A percentile compares a stretch with the other conserved stretches of the same genome.
These are phyloP conservation scores for Bolboschoenus planiculmis DNA, from an alignment of 176 grass and related monocot species.

Conservation along the genomic window DNA sequence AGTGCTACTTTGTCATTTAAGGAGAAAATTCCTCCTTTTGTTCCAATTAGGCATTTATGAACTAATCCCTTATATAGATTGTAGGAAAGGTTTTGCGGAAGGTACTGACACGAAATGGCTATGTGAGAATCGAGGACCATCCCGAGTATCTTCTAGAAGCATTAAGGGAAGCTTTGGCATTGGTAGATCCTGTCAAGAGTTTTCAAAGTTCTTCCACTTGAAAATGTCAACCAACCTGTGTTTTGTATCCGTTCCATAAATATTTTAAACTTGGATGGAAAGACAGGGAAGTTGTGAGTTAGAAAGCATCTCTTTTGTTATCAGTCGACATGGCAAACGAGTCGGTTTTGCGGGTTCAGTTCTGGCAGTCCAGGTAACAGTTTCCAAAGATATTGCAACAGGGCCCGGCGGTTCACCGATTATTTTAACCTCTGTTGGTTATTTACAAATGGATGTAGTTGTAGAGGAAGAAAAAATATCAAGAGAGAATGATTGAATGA, in stretches of 20 bases:
- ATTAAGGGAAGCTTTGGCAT: constrained; percentile 48
- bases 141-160: constrained; percentile 62
- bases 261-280: not conserved
- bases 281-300: not conserved
- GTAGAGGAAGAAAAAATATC: too few relatives aligned
- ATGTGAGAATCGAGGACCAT: constrained; percentile 51
- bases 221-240: not conserved
- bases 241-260: too few relatives aligned
- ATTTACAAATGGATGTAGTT: too few relatives aligned
- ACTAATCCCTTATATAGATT: constrained; percentile 36
- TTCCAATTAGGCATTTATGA: not conserved
- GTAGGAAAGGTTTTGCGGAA: constrained; percentile 68
- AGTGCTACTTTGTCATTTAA: not conserved
- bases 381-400: too few relatives aligned
- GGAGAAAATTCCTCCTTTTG: not conserved
- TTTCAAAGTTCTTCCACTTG: constrained; percentile 16
- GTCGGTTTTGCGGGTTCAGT: not conserved
- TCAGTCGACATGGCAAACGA: not conserved
- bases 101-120: constrained; percentile 24
- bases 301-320: not conserved
- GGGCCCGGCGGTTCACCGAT: too few relatives aligned
- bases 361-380: too few relatives aligned
- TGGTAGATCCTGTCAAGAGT: constrained; percentile 61
- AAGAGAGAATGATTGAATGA: too few relatives aligned
- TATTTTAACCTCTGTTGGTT: too few relatives aligned